These are phyloP conservation scores for Cryptosporidium ubiquitum DNA, from an alignment of 169 alveolate genomes.

Conservation along the genomic window DNA sequence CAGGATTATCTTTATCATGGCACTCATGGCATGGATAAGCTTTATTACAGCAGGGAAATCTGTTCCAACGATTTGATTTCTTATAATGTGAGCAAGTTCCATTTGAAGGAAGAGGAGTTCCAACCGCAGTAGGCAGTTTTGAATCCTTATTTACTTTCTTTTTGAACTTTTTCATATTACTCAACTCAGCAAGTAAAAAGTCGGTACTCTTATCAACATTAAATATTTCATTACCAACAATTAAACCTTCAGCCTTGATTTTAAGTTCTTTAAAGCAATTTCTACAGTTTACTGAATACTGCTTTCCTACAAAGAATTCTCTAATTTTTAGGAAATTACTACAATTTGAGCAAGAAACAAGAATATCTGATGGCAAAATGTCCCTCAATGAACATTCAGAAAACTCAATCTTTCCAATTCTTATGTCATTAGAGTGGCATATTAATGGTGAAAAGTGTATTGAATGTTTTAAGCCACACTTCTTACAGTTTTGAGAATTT, in stretches of 20 bases:
- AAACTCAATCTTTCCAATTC: slow-evolving; percentile 52
- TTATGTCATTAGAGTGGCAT: slow-evolving; percentile 24
- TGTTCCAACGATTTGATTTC: slow-evolving; percentile 88
- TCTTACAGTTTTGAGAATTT: slow-evolving; percentile 46
- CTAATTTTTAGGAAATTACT: slow-evolving; percentile 18
- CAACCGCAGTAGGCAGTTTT: slow-evolving; percentile 75
- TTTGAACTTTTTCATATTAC: not conserved
- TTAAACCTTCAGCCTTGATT: slow-evolving; percentile 16
- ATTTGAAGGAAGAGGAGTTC: slow-evolving; percentile 85
- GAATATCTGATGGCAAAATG: slow-evolving; percentile 36
- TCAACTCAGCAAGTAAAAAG: slow-evolving; percentile 37
- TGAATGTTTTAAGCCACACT: slow-evolving; percentile 37
- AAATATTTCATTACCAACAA: slow-evolving; percentile 26
- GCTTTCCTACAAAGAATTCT: slow-evolving; percentile 49
- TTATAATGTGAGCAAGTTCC: slow-evolving; percentile 90
- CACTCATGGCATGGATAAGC: slow-evolving; percentile 88
- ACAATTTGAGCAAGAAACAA: slow-evolving; percentile 66
- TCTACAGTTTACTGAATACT: slow-evolving; percentile 45
- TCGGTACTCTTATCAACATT: slow-evolving; percentile 60
- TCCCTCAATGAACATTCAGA: slow-evolving; percentile 30
- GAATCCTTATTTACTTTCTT: slow-evolving; percentile 21
- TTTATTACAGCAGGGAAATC: slow-evolving; percentile 91
- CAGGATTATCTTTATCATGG: slow-evolving; percentile 84
- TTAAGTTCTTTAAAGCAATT: slow-evolving; percentile 53
- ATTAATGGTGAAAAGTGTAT: slow-evolving; percentile 48